Conservation (phyloP, 306 rosid species). For the Begonia loranthoides region DNA sequence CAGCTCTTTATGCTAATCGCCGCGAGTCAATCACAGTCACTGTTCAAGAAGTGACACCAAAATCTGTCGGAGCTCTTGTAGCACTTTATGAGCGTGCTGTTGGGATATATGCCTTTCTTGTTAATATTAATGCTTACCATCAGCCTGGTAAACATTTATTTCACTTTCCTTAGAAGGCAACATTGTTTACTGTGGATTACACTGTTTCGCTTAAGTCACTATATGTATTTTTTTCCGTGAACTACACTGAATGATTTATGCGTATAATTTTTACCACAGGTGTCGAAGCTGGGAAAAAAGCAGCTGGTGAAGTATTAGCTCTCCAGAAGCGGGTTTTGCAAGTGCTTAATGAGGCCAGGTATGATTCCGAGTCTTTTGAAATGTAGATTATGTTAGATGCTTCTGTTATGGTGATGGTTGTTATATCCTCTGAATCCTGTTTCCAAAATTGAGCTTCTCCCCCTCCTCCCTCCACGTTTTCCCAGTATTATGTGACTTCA, state of each 20-base stretch:
- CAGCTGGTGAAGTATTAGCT: conserved; percentile 86
- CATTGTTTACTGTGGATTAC: no score
- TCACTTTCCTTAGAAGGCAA: not conserved
- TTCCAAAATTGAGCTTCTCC: no score
- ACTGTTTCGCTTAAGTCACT: no score
- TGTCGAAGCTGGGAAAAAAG: conserved; percentile 91
- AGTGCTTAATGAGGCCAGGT: conserved; percentile 86
- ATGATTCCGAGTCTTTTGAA: conserved; percentile 7
- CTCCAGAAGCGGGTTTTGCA: conserved; percentile 87
- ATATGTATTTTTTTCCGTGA: no score
- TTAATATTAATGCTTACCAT: conserved; percentile 88
- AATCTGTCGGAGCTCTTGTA: conserved; percentile 81
- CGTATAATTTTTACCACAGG: conserved; percentile 21
- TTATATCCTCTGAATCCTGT: no score
- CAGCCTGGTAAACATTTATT: conserved; percentile 65
- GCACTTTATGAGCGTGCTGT: conserved; percentile 97
- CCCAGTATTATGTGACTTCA: no score
- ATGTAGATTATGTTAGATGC: not conserved
- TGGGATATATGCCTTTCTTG: conserved; percentile 82
- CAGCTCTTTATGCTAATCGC: conserved; percentile 70
- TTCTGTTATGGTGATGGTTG: no score
- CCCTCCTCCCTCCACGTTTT: no score
- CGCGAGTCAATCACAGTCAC: conserved; percentile 85
- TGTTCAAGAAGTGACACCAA: conserved; percentile 83
- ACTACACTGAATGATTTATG: no score